A percentile compares a stretch with the other conserved stretches of the same genome.
Evolutionary conservation across 2,329 filamentous ascomycete species (phyloP).

Genomic region (Verticillium nonalfalfae): DNA sequence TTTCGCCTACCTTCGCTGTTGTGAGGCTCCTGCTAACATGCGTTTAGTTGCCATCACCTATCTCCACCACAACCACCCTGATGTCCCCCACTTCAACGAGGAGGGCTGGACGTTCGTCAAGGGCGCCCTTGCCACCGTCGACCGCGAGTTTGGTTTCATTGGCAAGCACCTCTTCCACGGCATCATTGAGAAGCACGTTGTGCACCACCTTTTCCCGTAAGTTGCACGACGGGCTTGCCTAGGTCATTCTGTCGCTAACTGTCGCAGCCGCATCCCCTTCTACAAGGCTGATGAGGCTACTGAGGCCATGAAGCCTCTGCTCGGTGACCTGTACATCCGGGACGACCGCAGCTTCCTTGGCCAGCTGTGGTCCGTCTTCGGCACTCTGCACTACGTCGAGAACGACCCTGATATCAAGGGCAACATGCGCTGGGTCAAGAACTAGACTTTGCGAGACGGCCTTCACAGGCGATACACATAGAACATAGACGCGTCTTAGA

Average conservation of each 20-base stretch:
- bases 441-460: not conserved
- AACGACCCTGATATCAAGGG: conserved; percentile 27
- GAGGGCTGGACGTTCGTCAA: conserved; percentile 55
- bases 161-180: conserved; percentile 58
- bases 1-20: conserved; percentile 7
- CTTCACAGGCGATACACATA: not conserved
- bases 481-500: not conserved
- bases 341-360: conserved; percentile 37
- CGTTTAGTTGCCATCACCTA: conserved; percentile 63
- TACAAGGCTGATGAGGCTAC: conserved; percentile 56
- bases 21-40: not conserved
- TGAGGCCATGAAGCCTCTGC: conserved; percentile 46
- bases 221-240: conserved; percentile 5
- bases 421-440: conserved; percentile 26
- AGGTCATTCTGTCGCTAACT: not conserved
- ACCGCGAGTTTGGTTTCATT: conserved; percentile 57
- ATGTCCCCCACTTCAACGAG: conserved; percentile 43
- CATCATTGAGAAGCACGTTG: conserved; percentile 53
- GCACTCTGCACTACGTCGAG: conserved; percentile 40
- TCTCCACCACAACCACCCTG: conserved; percentile 64
- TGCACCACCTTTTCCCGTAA: conserved; percentile 55
- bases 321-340: conserved; percentile 46
- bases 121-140: conserved; percentile 54
- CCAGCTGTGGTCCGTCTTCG: conserved; percentile 39
- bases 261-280: conserved; percentile 43